Evolutionary conservation across 768 basidiomycete genomes (phyloP).

Genomic region (Kwoniella sp.): DNA sequence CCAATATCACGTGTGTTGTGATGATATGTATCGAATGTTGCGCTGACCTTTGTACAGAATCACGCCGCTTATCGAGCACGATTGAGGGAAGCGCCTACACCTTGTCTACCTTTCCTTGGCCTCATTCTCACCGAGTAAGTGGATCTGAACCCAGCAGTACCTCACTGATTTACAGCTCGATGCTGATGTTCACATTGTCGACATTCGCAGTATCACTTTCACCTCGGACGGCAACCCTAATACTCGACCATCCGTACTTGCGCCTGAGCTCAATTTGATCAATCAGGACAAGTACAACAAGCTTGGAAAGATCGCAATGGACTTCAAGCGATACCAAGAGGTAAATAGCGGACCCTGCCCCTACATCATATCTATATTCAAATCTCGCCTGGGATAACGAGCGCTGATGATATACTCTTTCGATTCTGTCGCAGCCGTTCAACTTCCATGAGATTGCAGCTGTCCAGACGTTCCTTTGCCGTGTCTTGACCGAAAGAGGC

Average conservation of each 20-base stretch:
- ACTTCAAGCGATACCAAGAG: slow-evolving; percentile 57
- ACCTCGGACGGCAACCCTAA: slow-evolving; percentile 93
- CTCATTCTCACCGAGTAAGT: slow-evolving; percentile 57
- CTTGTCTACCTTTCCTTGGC: slow-evolving; percentile 95
- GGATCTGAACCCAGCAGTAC: too few relatives aligned
- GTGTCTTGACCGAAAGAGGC: slow-evolving; percentile 49
- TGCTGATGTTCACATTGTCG: too few relatives aligned
- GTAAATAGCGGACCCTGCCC: slow-evolving; percentile 38
- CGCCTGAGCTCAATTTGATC: slow-evolving; percentile 74
- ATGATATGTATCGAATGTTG: slow-evolving; percentile 58
- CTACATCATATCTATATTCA: too few relatives aligned
- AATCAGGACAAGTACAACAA: slow-evolving; percentile 98
- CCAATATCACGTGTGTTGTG: too few relatives aligned
- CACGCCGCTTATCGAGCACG: slow-evolving; percentile 69
- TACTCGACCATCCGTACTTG: slow-evolving; percentile 73
- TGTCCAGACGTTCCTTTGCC: slow-evolving; percentile 62
- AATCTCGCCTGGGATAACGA: too few relatives aligned
- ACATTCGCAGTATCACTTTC: slow-evolving; percentile 71
- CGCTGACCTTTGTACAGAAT: slow-evolving; percentile 63
- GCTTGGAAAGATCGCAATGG: slow-evolving; percentile 79
- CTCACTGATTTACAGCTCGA: too few relatives aligned
- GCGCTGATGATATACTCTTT: not conserved
- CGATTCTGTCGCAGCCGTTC: slow-evolving; percentile 52
- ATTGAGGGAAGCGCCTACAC: slow-evolving; percentile 83
- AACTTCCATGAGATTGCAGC: slow-evolving; percentile 85